Base-by-base conservation (phyloP, 768 basidiomycete species). In the Guyanaporus albipodus region DNA sequence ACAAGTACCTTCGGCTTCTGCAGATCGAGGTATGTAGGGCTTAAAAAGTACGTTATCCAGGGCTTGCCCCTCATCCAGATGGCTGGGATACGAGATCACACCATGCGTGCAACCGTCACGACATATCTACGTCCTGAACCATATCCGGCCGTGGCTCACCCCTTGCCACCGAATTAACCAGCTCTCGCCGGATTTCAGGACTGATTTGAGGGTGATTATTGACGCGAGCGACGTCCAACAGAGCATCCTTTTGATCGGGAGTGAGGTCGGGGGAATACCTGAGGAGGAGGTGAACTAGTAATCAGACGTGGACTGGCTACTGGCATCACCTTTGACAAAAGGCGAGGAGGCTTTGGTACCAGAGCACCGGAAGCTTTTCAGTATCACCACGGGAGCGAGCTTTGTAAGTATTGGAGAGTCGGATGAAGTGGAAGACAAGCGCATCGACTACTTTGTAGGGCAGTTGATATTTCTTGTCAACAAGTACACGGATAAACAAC, bases 401-500 rank as follows among this genome's bases (percentile, higher is more conserved):
- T 68, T 85, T 90, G 70, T 91, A 88, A 12, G 83, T 85, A 65
- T 96, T 95, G 21, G 93, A 92, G 34, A 98, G 82, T 21, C 93
- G 86, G 59, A 98, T 92, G 65, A 96, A 99, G 71, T 99, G 96
- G 75, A 96, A 95, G 11, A 97, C 94, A 48, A 99, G 80, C 3
- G 91, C 88, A 62, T 99, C 96, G 43, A 99, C 82, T 23, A 96
- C 95, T 70, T 98, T 95, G 76, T 93, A 99, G 0, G 96, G 96
- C 24, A 99, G 73, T 50, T 96, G 91, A 63, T 94, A 90, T 65
- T 99, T 99, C 70, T 99, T 99, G 73, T 99, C 96, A 40, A 97
- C 73, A 24, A 99, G 73, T 11, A 98, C 87, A 17, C 96, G 91
- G 63, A 99, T 94, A 73, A 99, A 97, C 18, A 99, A 77, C 10